These are phyloP conservation scores for Pichia occidentalis DNA, from an alignment of 805 yeast genomes.

Conservation along the genomic window DNA sequence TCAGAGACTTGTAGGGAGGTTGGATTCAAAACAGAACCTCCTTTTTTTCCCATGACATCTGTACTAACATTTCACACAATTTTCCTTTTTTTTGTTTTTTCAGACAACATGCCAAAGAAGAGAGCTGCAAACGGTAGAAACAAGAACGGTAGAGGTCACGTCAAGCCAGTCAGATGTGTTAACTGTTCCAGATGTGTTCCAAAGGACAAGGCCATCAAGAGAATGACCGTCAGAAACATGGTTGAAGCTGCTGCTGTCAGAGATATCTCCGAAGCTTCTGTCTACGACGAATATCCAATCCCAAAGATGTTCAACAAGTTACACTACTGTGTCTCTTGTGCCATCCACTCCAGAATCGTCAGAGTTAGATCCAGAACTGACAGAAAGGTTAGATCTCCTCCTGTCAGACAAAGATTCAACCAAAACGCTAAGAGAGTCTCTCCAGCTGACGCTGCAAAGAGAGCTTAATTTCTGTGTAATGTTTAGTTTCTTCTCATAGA, in stretches of 20 bases:
- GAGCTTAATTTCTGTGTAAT: constrained; percentile 45
- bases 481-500: background rate
- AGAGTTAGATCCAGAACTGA: constrained; percentile 99
- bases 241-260: constrained; percentile 99
- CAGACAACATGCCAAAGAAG: constrained; percentile 94
- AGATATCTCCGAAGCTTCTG: constrained; percentile 99
- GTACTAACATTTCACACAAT: too few species aligned
- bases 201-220: constrained; percentile 99
- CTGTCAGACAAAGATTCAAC: constrained; percentile 98
- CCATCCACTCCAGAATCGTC: constrained; percentile 99
- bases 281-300: constrained; percentile 97
- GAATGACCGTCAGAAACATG: constrained; percentile 99
- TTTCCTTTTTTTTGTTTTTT: too few species aligned
- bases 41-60: too few species aligned
- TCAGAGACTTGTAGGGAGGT: too few species aligned
- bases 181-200: constrained; percentile 99
- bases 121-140: constrained; percentile 99
- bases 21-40: too few species aligned
- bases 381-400: constrained; percentile 99
- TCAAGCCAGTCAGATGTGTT: constrained; percentile 98
- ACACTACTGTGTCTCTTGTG: constrained; percentile 99
- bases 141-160: constrained; percentile 99
- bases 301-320: constrained; percentile 99
- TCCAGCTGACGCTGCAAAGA: constrained; percentile 97
- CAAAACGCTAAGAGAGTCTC: constrained; percentile 82